Percentiles rank a stretch among this genome's conserved stretches.
These are phyloP conservation scores for Hansenula sp. DNA, from an alignment of 1,139 yeast species.

Conservation along the genomic window DNA sequence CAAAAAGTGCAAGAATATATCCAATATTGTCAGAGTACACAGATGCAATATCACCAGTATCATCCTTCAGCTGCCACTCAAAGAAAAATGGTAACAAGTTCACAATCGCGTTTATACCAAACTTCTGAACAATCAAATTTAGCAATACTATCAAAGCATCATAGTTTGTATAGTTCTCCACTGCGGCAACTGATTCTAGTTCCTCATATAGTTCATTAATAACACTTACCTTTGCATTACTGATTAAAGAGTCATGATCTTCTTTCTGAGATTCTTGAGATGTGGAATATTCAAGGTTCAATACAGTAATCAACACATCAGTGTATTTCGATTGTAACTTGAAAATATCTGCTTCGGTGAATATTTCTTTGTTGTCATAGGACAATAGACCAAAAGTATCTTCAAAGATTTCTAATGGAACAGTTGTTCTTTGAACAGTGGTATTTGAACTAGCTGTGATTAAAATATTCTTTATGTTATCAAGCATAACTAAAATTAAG, in stretches of 20 bases:
- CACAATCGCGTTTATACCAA: constrained; percentile 43
- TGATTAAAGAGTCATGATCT: constrained; percentile 25
- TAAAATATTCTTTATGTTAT: constrained; percentile 15
- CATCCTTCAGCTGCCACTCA: constrained; percentile 35
- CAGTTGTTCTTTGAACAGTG: constrained; percentile 19
- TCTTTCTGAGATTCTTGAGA: constrained; percentile 18
- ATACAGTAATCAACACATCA: constrained; percentile 12
- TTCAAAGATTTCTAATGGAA: constrained; percentile 20
- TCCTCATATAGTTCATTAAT: constrained; percentile 24
- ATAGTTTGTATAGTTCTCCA: constrained; percentile 25
- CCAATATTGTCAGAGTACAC: constrained; percentile 16
- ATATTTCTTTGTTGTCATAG: constrained; percentile 1
- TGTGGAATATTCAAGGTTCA: constrained; percentile 21
- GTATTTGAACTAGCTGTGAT: constrained; percentile 11
- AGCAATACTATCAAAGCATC: constrained; percentile 27
- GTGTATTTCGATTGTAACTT: constrained; percentile 14
- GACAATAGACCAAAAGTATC: constrained; percentile 17
- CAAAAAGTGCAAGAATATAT: constrained; percentile 11
- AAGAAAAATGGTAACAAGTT: constrained; percentile 45
- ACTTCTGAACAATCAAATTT: constrained; percentile 28
- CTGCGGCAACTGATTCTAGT: constrained; percentile 15
- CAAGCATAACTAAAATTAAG: constrained; percentile 10
- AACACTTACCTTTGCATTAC: constrained; percentile 19
- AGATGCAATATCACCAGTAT: no score
- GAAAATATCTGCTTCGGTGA: background rate